Base-by-base conservation (phyloP, 805 yeast genomes). In the Candida gorgasii region DNA sequence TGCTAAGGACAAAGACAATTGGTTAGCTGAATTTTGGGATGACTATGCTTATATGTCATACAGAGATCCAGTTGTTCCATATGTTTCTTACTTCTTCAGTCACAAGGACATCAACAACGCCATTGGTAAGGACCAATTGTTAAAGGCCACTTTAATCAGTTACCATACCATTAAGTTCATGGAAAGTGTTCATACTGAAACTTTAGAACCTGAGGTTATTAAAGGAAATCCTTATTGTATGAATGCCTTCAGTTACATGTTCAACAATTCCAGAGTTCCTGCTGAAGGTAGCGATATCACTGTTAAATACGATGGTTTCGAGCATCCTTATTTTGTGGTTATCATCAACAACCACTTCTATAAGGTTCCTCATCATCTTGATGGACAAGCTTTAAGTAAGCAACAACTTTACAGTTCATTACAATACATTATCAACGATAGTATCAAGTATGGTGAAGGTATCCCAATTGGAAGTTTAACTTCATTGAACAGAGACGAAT, bases 11-110 rank as follows among this genome's bases (percentile, higher is more conserved):
- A 78, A 79, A 48, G 83, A 89, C 59, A 92, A 92, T 63, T 92
- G 99, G 99, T 74, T 92, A 55, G 78, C 86, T 36, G 84, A 79
- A 46, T 89, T 84, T 76, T 92, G 99, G 99, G 96, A 92, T 63
- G 85, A 86, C 55, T 87, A 86, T 52, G 96, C 97, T 15, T 92
- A 92, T 66, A 72, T 92, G 72, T 81, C 85, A 30, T 90, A 89
- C 69, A 77, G 93, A 51, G 98, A 89, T 63, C 96, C 98, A 0
- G 86, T 92, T n/a, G 86, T 87, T 19, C 97, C 98, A 9, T 90
- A 82, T 59, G 96, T 89, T 27, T 86, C 96, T 15, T 92, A 92
- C 70, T 93, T 89, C 54, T 92, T 79, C 67, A 76, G 82, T 41
- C 96, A 92, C 69, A 84, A 79, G 62, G 92, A 86, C 54, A 63